Conservation (phyloP, 164 flowering plant species). For the Magnolia kwangsiensis region DNA sequence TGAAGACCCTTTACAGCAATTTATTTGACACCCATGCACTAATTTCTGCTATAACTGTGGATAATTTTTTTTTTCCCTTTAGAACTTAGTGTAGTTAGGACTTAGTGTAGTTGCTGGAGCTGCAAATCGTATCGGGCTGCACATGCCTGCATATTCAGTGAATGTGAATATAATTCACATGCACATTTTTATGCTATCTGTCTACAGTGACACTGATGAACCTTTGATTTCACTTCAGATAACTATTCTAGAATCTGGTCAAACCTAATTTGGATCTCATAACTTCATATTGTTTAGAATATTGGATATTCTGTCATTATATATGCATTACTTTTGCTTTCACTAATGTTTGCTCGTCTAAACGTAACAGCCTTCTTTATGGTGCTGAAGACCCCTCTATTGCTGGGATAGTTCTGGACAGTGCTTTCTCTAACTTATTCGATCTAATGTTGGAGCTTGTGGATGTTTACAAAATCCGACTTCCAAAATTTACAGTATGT, state of each 20-base stretch:
- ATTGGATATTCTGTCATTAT: not conserved
- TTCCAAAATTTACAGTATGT: conserved; percentile 86
- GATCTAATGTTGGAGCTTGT: conserved; percentile 97
- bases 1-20: not conserved
- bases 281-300: not conserved
- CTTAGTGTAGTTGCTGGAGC: too few relatives aligned
- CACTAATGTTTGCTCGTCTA: not conserved
- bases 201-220: too few relatives aligned
- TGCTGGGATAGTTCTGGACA: conserved; percentile 95
- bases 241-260: too few relatives aligned
- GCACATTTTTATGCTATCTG: too few relatives aligned
- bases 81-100: too few relatives aligned
- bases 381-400: conserved; percentile 98
- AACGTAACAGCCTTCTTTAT: conserved; percentile 77
- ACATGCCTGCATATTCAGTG: too few relatives aligned
- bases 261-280: too few relatives aligned
- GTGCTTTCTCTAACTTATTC: conserved; percentile 90
- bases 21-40: not conserved
- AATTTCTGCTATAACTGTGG: not conserved
- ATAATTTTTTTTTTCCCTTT: not conserved
- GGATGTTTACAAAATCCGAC: conserved; percentile 86
- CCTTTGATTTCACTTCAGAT: too few relatives aligned
- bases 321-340: not conserved
- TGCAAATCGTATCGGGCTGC: too few relatives aligned
- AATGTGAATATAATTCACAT: too few relatives aligned